Evolutionary conservation across 345 rosid genomes (phyloP), one percentile per base, ranked within the genome.

Genomic region (Aethionema arabicum): DNA sequence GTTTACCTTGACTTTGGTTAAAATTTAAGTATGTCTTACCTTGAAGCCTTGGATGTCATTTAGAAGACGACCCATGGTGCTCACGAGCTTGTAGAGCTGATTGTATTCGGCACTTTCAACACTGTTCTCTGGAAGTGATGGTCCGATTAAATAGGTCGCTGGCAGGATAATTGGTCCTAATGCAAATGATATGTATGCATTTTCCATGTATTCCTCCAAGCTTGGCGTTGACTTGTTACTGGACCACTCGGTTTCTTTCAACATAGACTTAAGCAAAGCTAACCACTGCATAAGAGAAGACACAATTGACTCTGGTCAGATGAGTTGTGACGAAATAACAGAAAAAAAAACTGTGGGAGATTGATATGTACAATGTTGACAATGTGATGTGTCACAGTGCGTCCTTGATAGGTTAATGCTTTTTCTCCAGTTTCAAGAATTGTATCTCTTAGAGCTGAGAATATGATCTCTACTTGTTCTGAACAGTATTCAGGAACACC

Each of bases 161-260:
- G 95, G 96, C 65, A 90, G 91, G 63, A 90, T 78, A 42, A 87
- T 80, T 3, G 97, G 99, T 54, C 95, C 99, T 64, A 93, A 66
- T 46, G 96, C 97, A 65, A 85, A 78, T 55, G 97, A 90, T 37
- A 78, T 21, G 37, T 76, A 77, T 3, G 75, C 97, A 58, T 87
- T 85, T 11, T 44, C 48, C 86, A 90, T 85, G 71, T 90, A 93
- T 60, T 87, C 82, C 40, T 79, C 85, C 52, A 84, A 55, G 4
- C 85, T 75, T 8, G 92, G 97, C 29, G 80, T 80, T 10, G 73
- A 41, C 71, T 76, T 83, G 59, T 73, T 73, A 51, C 80, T 68
- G 0, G 63, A 47, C 88, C 96, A 85, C 70, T 74, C 68, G 3
- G 85, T 76, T 80, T 93, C 99, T 42, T 31, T 70, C 69, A 66